Percentiles rank a stretch among this genome's conserved stretches.
Evolutionary conservation across 2,329 filamentous ascomycete species (phyloP).

Genomic region (Onygena corvina): DNA sequence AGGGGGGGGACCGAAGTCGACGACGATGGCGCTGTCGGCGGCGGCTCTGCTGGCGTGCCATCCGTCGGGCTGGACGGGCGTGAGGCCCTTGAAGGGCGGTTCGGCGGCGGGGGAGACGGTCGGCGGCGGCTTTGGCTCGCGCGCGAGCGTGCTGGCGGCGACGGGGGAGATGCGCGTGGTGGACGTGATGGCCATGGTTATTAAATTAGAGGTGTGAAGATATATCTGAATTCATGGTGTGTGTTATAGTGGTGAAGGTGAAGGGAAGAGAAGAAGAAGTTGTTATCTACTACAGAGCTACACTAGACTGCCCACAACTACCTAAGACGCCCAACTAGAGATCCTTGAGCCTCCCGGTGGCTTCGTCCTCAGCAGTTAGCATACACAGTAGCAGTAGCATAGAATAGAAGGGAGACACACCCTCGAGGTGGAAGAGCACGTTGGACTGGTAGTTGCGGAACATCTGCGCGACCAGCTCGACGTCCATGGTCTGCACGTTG

Average conservation of each 20-base stretch:
- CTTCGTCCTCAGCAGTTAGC: slow-evolving; percentile 6
- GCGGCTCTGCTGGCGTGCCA: slow-evolving; percentile 53
- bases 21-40: slow-evolving; percentile 67
- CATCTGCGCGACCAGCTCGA: slow-evolving; percentile 96
- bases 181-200: slow-evolving; percentile 39
- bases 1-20: slow-evolving; percentile 75
- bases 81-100: slow-evolving; percentile 50
- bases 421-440: slow-evolving; percentile 92
- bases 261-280: too few relatives aligned
- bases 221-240: too few relatives aligned
- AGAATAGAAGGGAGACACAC: slow-evolving; percentile 37
- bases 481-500: slow-evolving; percentile 98
- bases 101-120: slow-evolving; percentile 45
- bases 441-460: slow-evolving; percentile 99
- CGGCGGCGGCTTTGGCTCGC: slow-evolving; percentile 43
- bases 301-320: too few relatives aligned
- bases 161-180: slow-evolving; percentile 27
- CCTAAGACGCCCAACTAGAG: too few relatives aligned
- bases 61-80: slow-evolving; percentile 53
- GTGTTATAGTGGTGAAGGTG: too few relatives aligned
- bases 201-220: too few relatives aligned
- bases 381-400: not conserved
- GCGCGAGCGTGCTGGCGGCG: slow-evolving; percentile 29
- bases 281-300: too few relatives aligned
- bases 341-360: slow-evolving; percentile 13